Evolutionary conservation across 768 basidiomycete genomes (phyloP), one percentile per base, ranked within the genome.

Genomic region (Tylopilus plumbeoviolaceoides): DNA sequence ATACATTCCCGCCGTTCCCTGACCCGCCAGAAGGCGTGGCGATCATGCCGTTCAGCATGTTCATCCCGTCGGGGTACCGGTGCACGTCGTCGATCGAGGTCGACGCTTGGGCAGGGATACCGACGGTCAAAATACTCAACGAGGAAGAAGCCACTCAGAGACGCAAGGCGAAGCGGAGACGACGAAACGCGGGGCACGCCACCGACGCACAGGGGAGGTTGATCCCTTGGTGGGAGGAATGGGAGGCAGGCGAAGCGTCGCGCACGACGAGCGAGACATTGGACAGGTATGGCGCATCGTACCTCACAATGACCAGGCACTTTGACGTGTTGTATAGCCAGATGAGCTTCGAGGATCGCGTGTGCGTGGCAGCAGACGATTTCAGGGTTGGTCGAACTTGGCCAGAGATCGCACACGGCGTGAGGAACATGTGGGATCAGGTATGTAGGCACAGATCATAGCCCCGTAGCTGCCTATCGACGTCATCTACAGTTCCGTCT

Each of bases 1-100:
- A 39, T 14, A 42, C 3, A 10, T 81, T 80, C 51, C 80, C 80
- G 1, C 79, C 80, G 0, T 82, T 81, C 57, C 80, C 81, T 7
- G 14, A 41, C 2, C 43, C 57, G 0, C 78, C 78, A 0, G 59
- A 62, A 6, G 79, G 75, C 17, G 72, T 75, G 18, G 54, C 53
- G 27, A 70, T 82, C 53, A 62, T 73, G 33, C 70, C 77, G 0
- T 82, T 81, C 63, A 63, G 66, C 39, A 63, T 70, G 27, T 83
- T 76, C 57, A 63, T 4, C 0, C 65, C 69, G 0, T 47, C 15
- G 12, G 67, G 67, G 44, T 69, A 69, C 48, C 55, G 38, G 17
- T 30, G 21, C 27, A 7, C 3, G 14, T 51, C 20, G 12, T 5
- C 41, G 41, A 52, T 64, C 48, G 68, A 69, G n/a, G 63, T 69